Evolutionary conservation across 192 early-diverging fungal species (phyloP).

Genomic region (Coemansia sp.): DNA sequence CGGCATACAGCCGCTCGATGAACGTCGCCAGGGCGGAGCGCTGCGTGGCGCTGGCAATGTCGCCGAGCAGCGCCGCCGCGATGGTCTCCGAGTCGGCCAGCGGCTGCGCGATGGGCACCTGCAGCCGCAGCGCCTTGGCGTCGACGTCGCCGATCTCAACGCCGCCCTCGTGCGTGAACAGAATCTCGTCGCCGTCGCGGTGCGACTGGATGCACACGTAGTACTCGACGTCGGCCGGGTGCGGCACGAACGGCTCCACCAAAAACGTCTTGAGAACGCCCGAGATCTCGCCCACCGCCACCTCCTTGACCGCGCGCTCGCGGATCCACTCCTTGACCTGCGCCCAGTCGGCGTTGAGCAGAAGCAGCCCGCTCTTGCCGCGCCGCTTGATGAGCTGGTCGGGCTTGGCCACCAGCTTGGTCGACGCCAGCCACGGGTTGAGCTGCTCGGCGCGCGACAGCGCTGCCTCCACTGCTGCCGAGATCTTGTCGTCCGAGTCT

Average conservation of each 20-base stretch:
- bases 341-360: slow-evolving; percentile 89
- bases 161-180: slow-evolving; percentile 98
- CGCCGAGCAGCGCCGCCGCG: slow-evolving; percentile 65
- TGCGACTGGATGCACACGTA: slow-evolving; percentile 96
- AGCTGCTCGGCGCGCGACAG: slow-evolving; percentile 69
- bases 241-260: slow-evolving; percentile 92
- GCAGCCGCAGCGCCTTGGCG: slow-evolving; percentile 87
- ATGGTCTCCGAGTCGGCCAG: slow-evolving; percentile 73
- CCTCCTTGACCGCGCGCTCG: slow-evolving; percentile 82
- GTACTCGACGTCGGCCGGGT: slow-evolving; percentile 90
- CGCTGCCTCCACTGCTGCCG: slow-evolving; percentile 64
- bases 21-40: slow-evolving; percentile 85
- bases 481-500: slow-evolving; percentile 59
- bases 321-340: slow-evolving; percentile 88
- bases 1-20: slow-evolving; percentile 87
- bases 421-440: slow-evolving; percentile 79
- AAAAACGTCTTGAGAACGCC: slow-evolving; percentile 94
- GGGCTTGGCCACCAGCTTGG: slow-evolving; percentile 93
- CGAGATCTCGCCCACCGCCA: slow-evolving; percentile 77
- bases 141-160: slow-evolving; percentile 99
- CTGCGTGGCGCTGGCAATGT: slow-evolving; percentile 62
- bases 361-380: slow-evolving; percentile 92
- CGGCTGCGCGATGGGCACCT: slow-evolving; percentile 75
- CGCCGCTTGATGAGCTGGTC: slow-evolving; percentile 98
- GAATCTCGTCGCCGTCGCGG: slow-evolving; percentile 93